phyloP scores from a whole-genome alignment of 2,329 filamentous ascomycete species.

The Colletotrichum tofieldiae region DNA sequence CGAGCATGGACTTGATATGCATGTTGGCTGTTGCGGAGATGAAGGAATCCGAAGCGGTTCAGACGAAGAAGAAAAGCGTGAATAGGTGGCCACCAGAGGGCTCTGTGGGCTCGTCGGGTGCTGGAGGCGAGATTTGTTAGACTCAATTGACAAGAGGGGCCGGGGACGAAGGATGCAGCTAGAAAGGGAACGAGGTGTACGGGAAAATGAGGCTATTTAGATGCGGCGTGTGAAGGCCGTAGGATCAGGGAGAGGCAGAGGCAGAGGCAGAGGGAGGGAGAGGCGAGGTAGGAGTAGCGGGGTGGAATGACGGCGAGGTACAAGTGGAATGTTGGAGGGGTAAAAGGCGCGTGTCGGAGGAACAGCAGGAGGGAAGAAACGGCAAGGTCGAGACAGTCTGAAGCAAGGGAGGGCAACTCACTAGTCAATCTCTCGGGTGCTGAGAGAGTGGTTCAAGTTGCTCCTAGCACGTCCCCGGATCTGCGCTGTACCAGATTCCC shows the following conservation, averaged over 20 bases:
- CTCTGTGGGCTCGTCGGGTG: conserved; percentile 28
- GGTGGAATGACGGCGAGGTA: conserved; percentile 12
- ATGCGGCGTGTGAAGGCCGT: conserved; percentile 1
- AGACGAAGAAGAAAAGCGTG: not conserved
- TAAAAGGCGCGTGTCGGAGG: conserved; percentile 23
- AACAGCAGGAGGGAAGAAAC: conserved; percentile 16
- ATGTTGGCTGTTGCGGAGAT: conserved; percentile 66
- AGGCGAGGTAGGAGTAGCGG: not conserved
- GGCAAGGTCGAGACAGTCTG: conserved; percentile 15
- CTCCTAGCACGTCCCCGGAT: conserved; percentile 33
- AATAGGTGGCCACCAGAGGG: conserved; percentile 25
- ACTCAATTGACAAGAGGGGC: conserved; percentile 26
- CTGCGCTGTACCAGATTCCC: conserved; percentile 18
- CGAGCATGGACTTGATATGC: conserved; percentile 96
- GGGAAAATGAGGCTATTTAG: conserved; percentile 27
- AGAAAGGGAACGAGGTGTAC: not conserved
- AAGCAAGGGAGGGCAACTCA: conserved; percentile 31
- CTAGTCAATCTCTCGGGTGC: conserved; percentile 29
- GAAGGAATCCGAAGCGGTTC: conserved; percentile 4
- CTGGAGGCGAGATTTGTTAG: conserved; percentile 18
- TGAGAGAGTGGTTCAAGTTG: conserved; percentile 13
- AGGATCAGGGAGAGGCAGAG: not conserved
- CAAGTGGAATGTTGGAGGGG: conserved; percentile 36
- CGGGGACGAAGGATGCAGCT: not conserved
- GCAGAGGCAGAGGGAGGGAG: not conserved